Conservation (phyloP, 495 filamentous ascomycete species). For the Hypoxylon rickii region DNA sequence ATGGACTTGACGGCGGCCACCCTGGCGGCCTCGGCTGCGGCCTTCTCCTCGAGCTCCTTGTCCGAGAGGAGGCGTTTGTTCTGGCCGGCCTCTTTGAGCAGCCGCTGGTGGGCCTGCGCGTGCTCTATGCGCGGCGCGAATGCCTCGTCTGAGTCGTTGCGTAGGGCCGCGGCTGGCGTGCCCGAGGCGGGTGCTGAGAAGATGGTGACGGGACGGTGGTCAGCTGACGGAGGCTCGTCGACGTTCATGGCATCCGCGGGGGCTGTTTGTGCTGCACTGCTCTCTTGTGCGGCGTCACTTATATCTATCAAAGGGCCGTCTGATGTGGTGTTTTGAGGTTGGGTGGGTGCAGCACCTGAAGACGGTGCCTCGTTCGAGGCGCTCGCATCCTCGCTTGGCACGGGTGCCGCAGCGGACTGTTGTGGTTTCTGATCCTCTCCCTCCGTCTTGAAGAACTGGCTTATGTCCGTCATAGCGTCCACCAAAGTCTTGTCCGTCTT, state of each 20-base stretch:
- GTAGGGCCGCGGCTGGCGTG: conserved; percentile 75
- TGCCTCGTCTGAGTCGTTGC: conserved; percentile 68
- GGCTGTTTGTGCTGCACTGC: conserved; percentile 14
- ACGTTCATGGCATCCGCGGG: conserved; percentile 36
- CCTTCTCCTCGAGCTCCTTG: conserved; percentile 64
- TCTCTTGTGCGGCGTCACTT: neutral
- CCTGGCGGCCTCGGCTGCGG: conserved; percentile 60
- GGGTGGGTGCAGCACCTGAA: neutral
- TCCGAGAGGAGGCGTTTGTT: conserved; percentile 74
- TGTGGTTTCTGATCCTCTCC: conserved; percentile 32
- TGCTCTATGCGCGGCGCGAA: conserved; percentile 86
- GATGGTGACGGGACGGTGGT: conserved; percentile 63
- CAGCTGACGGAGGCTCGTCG: conserved; percentile 26
- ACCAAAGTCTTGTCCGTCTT: conserved; percentile 77
- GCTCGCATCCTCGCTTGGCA: conserved; percentile 7
- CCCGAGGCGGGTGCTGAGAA: conserved; percentile 72
- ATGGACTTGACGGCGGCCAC: conserved; percentile 69
- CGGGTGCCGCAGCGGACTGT: neutral
- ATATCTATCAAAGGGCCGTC: conserved; percentile 6
- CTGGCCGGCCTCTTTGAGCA: conserved; percentile 63
- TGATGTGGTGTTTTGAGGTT: conserved; percentile 5
- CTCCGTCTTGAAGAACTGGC: conserved; percentile 64
- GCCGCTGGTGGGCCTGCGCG: conserved; percentile 77
- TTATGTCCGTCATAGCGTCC: conserved; percentile 82
- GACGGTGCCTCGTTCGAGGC: conserved; percentile 16